Conservation (phyloP, 352 stramenopile genomes). For the Phytophthora meadii region DNA sequence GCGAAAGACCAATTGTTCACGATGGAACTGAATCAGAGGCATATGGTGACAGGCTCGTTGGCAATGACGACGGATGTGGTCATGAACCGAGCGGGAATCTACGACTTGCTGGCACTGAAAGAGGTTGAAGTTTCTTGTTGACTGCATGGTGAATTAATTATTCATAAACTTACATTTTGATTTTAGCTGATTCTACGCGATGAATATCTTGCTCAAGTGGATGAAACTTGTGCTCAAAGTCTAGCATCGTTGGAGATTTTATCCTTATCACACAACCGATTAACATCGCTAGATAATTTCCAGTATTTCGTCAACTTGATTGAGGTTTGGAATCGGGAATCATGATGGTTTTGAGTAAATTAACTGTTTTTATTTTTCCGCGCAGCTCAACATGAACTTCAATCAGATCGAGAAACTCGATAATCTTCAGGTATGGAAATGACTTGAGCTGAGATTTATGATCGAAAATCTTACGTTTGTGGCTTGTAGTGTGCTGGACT, state of each 20-base stretch:
- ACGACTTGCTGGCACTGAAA: conserved; percentile 67
- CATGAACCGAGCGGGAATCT: conserved; percentile 62
- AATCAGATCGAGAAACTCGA: conserved; percentile 64
- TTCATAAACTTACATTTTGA: background rate
- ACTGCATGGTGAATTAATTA: no score
- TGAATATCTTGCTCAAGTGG: conserved; percentile 54
- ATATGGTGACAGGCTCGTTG: background rate
- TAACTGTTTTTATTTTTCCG: background rate
- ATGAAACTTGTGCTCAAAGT: conserved; percentile 62
- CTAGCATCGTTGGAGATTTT: conserved; percentile 75
- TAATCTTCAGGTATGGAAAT: conserved; percentile 45
- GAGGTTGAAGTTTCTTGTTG: conserved; percentile 44
- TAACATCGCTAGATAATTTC: conserved; percentile 67
- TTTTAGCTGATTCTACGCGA: conserved; percentile 77
- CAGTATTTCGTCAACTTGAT: conserved; percentile 76
- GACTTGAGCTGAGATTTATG: background rate
- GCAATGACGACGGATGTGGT: conserved; percentile 59
- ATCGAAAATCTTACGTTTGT: conserved; percentile 4
- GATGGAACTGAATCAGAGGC: conserved; percentile 12
- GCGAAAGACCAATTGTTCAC: background rate
- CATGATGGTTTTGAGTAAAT: background rate
- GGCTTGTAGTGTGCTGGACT: conserved; percentile 52
- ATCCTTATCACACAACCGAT: conserved; percentile 83
- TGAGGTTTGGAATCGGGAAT: conserved; percentile 44
- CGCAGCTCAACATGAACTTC: conserved; percentile 76